Evolutionary conservation across 805 yeast genomes (phyloP).

Genomic region (Komagataella pseudopastoris): DNA sequence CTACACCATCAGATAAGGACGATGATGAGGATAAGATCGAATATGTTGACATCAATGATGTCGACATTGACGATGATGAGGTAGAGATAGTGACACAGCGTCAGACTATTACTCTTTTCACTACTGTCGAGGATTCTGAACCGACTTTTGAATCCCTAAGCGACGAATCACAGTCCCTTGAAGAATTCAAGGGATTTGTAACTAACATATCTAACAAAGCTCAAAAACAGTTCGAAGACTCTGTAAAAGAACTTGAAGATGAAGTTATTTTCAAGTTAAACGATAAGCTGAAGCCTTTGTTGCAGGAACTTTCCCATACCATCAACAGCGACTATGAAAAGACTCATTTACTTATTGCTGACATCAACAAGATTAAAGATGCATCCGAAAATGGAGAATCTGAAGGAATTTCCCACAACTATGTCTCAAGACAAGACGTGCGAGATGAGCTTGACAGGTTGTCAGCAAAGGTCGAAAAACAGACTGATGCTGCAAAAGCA

Average conservation of each 20-base stretch:
- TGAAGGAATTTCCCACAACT: slow-evolving; percentile 7
- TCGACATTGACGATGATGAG: not conserved
- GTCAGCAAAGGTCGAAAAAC: slow-evolving; percentile 14
- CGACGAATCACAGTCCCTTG: not conserved
- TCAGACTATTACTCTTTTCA: not conserved
- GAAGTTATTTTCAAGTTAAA: slow-evolving; percentile 13
- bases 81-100: not conserved
- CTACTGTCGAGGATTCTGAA: not conserved
- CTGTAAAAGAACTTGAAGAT: slow-evolving; percentile 18
- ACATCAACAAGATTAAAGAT: slow-evolving; percentile 9
- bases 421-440: slow-evolving; percentile 31
- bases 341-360: slow-evolving; percentile 12
- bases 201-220: slow-evolving; percentile 24
- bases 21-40: not conserved
- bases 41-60: not conserved
- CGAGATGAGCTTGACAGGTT: slow-evolving; percentile 26
- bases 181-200: slow-evolving; percentile 17
- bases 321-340: slow-evolving; percentile 14
- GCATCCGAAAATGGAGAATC: slow-evolving; percentile 1
- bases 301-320: slow-evolving; percentile 11
- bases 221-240: slow-evolving; percentile 21
- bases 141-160: not conserved
- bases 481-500: slow-evolving; percentile 18
- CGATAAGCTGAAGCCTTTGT: slow-evolving; percentile 17
- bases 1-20: not conserved